Evolutionary conservation across 1,284 basidiomycete species (phyloP).

Genomic region (Puccinia polysora): DNA sequence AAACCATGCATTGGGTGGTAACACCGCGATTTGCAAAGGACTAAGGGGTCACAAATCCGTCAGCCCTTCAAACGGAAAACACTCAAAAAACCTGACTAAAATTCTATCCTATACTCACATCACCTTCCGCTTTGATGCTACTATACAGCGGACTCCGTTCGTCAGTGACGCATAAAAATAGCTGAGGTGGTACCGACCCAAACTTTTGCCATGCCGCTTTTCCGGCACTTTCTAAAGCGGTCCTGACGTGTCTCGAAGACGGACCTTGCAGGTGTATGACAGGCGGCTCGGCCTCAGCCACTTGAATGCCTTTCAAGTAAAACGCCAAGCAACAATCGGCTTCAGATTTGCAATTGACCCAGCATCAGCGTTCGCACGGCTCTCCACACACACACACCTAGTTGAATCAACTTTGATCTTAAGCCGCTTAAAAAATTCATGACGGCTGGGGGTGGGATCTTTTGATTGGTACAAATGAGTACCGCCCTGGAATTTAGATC

Average conservation of each 20-base stretch:
- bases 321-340: not conserved
- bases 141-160: conserved; percentile 6
- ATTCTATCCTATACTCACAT: conserved; percentile 29
- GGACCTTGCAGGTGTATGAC: conserved; percentile 8
- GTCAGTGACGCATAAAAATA: conserved; percentile 36
- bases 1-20: conserved; percentile 40
- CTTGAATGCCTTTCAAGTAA: conserved; percentile 12
- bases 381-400: not conserved
- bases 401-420: not conserved
- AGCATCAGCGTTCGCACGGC: not conserved
- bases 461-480: conserved; percentile 1
- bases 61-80: too few species aligned
- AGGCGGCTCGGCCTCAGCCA: not conserved
- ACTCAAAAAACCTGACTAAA: too few species aligned
- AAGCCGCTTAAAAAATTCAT: conserved; percentile 18
- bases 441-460: not conserved
- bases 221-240: conserved; percentile 7
- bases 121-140: conserved; percentile 32
- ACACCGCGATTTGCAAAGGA: conserved; percentile 26
- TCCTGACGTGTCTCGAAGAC: not conserved
- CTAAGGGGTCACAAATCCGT: not conserved
- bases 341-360: not conserved
- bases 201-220: conserved; percentile 15
- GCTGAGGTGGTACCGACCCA: conserved; percentile 4
- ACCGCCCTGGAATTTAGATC: conserved; percentile 27